Evolutionary conservation across 805 yeast species (phyloP), one percentile per base, ranked within the genome.

Genomic region (Isabelozyma pseudorhagii): DNA sequence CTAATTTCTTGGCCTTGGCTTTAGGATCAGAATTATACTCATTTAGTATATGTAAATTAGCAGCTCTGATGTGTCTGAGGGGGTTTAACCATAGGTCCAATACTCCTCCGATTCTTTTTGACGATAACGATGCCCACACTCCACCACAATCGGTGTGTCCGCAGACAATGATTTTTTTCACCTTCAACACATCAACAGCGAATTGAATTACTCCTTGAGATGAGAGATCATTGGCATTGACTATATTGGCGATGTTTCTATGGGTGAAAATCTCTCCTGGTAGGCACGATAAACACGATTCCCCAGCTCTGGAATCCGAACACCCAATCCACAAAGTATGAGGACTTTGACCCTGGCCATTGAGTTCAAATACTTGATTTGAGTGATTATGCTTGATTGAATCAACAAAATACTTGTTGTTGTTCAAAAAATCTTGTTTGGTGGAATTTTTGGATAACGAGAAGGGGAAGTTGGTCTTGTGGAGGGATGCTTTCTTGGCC

Each of bases 121-220:
- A 75, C 2, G 84, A 77, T 44, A 92, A 69, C 8, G 91, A 83
- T 18, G 96, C 90, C 82, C 88, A 83, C 46, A 89, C 82, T 29
- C 97, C 97, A 45, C 97, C 97, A 76, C 98, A 92, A 67, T 89
- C 96, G 31, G 94, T 87, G 69, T 92, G 98, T 3, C 97, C 98
- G 69, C 97, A 89, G 5, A 92, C 87, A 48, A 92, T 78, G 46
- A 92, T 83, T 62, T 88, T 89, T 55, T 77, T 79, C 39, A 93
- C 96, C 61, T 87, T 86, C 52, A 92, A 75, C 11, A 85, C 89
- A 56, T 89, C 91, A 56, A 93, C 82, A 5, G 97, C 96, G 61
- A 89, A 89, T 67, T 92, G 97, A 29, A 93, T 72, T 2, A 91
- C 91, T 0, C 96, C 85, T 63, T 82, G 83, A 15, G 86, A 77